These are phyloP conservation scores for Recurvomyces mirabilis DNA, from an alignment of 495 filamentous ascomycete species.

Conservation along the genomic window DNA sequence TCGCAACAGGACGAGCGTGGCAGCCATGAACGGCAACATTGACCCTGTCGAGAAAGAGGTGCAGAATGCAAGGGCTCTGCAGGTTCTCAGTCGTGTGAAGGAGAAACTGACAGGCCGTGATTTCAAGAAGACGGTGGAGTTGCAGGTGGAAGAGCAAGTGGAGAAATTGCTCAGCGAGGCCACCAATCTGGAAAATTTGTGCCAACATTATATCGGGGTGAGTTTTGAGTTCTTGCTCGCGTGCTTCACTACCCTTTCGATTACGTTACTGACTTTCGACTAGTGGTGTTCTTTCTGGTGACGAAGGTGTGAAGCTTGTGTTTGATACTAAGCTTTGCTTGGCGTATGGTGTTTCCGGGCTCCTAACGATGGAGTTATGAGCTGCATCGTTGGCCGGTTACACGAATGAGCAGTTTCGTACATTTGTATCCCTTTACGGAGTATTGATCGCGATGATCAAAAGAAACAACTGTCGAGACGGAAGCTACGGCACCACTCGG, in stretches of 20 bases:
- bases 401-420: no score
- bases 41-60: slow-evolving; percentile 52
- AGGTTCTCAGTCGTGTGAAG: slow-evolving; percentile 82
- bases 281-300: slow-evolving; percentile 19
- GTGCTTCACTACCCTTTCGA: no score
- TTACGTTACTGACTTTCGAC: background rate
- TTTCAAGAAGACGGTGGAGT: slow-evolving; percentile 60
- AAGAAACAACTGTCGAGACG: no score
- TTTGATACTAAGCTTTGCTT: background rate
- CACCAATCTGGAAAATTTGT: slow-evolving; percentile 92
- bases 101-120: slow-evolving; percentile 80
- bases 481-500: no score
- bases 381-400: background rate
- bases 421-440: no score
- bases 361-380: background rate
- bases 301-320: background rate
- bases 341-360: background rate
- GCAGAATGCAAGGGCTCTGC: slow-evolving; percentile 84
- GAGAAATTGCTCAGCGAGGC: slow-evolving; percentile 89
- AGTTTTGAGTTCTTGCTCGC: slow-evolving; percentile 62
- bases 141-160: slow-evolving; percentile 79
- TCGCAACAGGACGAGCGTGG: slow-evolving; percentile 28
- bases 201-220: slow-evolving; percentile 98
- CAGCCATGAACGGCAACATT: slow-evolving; percentile 13
- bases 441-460: no score